Evolutionary conservation across 2,329 filamentous ascomycete genomes (phyloP).

Genomic region (Acrodontium crateriforme): DNA sequence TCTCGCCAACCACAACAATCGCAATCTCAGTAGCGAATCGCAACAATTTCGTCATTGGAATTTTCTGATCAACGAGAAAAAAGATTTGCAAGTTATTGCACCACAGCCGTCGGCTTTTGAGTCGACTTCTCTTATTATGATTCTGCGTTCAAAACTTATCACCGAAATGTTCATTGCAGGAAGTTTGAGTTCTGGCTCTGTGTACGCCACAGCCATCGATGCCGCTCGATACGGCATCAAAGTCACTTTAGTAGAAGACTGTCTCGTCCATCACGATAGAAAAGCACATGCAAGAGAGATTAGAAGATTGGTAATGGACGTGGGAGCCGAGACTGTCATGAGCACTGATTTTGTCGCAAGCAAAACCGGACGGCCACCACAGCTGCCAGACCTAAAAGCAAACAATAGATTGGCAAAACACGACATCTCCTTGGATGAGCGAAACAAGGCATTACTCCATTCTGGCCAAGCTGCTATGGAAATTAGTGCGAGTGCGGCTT

Average conservation of each 20-base stretch:
- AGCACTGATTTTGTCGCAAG: too few relatives aligned
- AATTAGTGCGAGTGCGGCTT: too few relatives aligned
- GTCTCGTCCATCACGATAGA: conserved; percentile 64
- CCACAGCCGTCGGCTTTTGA: conserved; percentile 80
- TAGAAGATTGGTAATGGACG: conserved; percentile 55
- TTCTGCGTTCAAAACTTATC: conserved; percentile 72
- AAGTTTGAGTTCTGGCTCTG: conserved; percentile 70
- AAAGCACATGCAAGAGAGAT: conserved; percentile 57
- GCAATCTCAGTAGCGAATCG: too few relatives aligned
- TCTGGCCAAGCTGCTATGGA: too few relatives aligned
- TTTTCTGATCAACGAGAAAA: conserved; percentile 35
- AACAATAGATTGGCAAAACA: too few relatives aligned
- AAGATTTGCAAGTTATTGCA: conserved; percentile 49
- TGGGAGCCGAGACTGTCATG: conserved; percentile 57
- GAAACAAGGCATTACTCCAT: too few relatives aligned
- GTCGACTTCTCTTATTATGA: conserved; percentile 56
- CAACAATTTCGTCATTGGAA: too few relatives aligned
- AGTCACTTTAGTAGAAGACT: conserved; percentile 81
- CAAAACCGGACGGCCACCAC: too few relatives aligned
- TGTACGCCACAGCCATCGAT: conserved; percentile 84
- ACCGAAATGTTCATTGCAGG: conserved; percentile 86
- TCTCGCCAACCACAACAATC: conserved; percentile 8
- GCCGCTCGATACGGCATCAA: conserved; percentile 75
- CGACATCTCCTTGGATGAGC: too few relatives aligned
- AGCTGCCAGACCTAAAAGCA: too few relatives aligned